A percentile compares a stretch with the other conserved stretches of the same genome.
Conservation (phyloP, 2,329 filamentous ascomycete species). For the Aureobasidium sp. region DNA sequence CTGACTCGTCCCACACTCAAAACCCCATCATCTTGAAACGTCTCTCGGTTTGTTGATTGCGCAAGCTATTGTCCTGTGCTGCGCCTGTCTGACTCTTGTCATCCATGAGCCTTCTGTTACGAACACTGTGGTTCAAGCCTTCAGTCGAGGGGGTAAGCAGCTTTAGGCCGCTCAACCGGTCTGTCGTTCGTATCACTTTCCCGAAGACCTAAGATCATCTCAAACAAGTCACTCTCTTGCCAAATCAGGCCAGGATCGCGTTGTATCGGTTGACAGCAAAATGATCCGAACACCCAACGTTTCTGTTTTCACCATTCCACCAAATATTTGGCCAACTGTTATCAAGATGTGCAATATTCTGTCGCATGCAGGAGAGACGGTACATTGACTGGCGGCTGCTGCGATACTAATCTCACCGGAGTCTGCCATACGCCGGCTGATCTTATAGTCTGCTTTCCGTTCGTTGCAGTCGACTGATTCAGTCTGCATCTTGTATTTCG, state of each 20-base stretch:
- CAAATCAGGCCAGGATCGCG: neutral
- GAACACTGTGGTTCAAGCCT: neutral
- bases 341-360: neutral
- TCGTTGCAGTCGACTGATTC: neutral
- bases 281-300: neutral
- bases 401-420: neutral
- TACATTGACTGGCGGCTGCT: neutral
- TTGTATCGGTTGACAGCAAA: neutral
- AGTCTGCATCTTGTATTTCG: neutral
- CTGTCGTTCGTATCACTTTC: neutral
- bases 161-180: neutral
- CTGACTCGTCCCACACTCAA: neutral
- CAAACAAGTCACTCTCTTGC: neutral
- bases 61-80: constrained; percentile 5
- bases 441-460: neutral
- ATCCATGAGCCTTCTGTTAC: neutral
- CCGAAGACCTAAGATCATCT: neutral
- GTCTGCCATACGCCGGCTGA: neutral
- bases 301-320: neutral
- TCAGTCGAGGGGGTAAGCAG: neutral
- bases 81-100: neutral
- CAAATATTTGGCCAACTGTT: neutral
- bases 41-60: neutral
- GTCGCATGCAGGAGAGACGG: neutral
- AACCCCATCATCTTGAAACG: neutral